Evolutionary conservation across 2,329 filamentous ascomycete species (phyloP).

Genomic region (Tolypocladium sp.): DNA sequence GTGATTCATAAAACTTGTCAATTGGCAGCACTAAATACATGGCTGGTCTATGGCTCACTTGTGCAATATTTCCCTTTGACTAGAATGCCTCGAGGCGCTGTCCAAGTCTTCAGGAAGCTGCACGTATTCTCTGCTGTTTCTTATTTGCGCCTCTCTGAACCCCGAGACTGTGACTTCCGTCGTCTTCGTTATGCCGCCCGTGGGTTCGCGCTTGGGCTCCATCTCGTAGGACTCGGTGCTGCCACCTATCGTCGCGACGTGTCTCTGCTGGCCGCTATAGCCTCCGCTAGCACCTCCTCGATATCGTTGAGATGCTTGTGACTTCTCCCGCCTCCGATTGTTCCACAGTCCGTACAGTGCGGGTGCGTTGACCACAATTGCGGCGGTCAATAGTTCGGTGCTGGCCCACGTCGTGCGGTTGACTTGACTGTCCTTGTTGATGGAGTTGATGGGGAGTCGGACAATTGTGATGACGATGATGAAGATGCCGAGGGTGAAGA

Average conservation of each 20-base stretch:
- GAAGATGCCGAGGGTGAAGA: conserved; percentile 28
- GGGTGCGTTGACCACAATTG: conserved; percentile 27
- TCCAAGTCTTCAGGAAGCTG: background rate
- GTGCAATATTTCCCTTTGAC: background rate
- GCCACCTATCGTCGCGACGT: background rate
- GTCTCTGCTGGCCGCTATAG: no score
- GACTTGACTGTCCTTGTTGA: conserved; percentile 21
- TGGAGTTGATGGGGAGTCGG: conserved; percentile 25
- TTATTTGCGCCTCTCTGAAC: background rate
- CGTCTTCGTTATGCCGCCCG: background rate
- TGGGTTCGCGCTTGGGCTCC: background rate
- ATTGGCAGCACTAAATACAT: background rate
- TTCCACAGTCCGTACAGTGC: conserved; percentile 26
- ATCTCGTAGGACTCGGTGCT: background rate
- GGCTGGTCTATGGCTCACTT: background rate
- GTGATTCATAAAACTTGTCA: background rate
- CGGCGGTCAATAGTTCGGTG: conserved; percentile 22
- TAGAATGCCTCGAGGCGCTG: background rate
- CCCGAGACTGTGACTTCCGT: background rate
- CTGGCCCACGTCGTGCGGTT: conserved; percentile 28
- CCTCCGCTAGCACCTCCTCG: background rate
- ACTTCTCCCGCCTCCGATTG: conserved; percentile 9
- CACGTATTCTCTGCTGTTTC: background rate
- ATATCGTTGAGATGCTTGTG: background rate
- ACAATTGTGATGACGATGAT: conserved; percentile 29